A percentile compares a stretch with the other conserved stretches of the same genome.
phyloP scores from a whole-genome alignment of 179 eudicot genomes.

The Carnegiea gigantea region DNA sequence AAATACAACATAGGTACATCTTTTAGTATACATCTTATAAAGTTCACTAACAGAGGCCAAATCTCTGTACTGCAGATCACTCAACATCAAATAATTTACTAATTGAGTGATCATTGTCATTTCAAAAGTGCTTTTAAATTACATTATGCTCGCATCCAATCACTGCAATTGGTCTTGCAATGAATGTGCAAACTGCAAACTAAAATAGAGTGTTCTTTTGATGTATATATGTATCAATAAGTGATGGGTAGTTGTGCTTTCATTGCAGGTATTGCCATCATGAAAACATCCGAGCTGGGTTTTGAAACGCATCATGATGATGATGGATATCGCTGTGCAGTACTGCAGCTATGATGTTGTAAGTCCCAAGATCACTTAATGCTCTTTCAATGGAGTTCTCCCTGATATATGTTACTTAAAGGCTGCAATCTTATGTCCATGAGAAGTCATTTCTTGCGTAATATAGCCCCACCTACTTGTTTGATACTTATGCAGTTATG shows the following conservation, averaged over 20 bases:
- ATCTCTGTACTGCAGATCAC: not conserved
- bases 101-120: not conserved
- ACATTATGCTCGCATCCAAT: constrained; percentile 14
- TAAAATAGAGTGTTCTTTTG: not conserved
- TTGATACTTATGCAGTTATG: not conserved
- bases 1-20: not conserved
- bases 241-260: constrained; percentile 10
- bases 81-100: not conserved
- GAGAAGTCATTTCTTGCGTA: not conserved
- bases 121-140: constrained; percentile 2
- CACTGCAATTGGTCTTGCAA: not conserved
- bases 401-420: not conserved
- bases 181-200: not conserved
- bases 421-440: not conserved
- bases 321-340: not conserved
- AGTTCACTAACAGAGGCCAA: not conserved
- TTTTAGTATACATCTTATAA: not conserved
- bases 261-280: not conserved
- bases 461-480: not conserved
- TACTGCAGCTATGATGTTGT: not conserved
- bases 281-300: not conserved
- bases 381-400: constrained; percentile 1
- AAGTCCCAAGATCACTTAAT: constrained; percentile 8
- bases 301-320: not conserved
- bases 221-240: not conserved